Percentiles rank a stretch among this genome's conserved stretches.
These are phyloP conservation scores for Lagenidium giganteum DNA, from an alignment of 352 stramenopile genomes.

Conservation along the genomic window DNA sequence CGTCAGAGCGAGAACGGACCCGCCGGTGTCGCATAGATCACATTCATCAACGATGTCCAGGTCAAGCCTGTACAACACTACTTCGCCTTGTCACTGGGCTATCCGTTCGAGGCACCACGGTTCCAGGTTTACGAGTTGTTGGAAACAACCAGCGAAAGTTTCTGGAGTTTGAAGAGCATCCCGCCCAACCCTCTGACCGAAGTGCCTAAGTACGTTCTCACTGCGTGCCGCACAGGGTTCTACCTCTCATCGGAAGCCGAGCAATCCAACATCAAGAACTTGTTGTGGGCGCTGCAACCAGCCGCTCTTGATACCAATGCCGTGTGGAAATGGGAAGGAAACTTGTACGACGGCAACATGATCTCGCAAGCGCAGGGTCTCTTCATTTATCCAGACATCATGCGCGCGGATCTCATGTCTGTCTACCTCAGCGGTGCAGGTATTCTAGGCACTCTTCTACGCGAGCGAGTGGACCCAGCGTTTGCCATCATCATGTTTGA, in stretches of 20 bases:
- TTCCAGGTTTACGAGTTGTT: not conserved
- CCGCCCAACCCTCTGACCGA: not conserved
- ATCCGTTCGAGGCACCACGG: conserved; percentile 2
- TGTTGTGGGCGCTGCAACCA: no score
- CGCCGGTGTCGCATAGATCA: conserved; percentile 20
- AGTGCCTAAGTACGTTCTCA: not conserved
- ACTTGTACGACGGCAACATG: conserved; percentile 11
- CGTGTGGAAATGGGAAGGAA: conserved; percentile 25
- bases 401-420: conserved; percentile 26
- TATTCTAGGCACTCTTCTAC: conserved; percentile 16
- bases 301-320: no score
- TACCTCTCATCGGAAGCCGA: conserved; percentile 2
- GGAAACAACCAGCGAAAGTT: not conserved
- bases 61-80: conserved; percentile 13
- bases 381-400: conserved; percentile 18
- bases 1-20: conserved; percentile 22
- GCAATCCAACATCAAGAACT: conserved; percentile 16
- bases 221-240: conserved; percentile 2
- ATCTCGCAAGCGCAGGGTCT: not conserved
- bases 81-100: conserved; percentile 14
- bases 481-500: conserved; percentile 22
- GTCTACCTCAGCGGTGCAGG: conserved; percentile 22
- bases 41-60: conserved; percentile 26
- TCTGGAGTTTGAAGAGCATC: not conserved
- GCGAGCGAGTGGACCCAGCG: conserved; percentile 25